Conservation (phyloP, 1,284 basidiomycete genomes). For the Leccinum cinnamomeum region DNA sequence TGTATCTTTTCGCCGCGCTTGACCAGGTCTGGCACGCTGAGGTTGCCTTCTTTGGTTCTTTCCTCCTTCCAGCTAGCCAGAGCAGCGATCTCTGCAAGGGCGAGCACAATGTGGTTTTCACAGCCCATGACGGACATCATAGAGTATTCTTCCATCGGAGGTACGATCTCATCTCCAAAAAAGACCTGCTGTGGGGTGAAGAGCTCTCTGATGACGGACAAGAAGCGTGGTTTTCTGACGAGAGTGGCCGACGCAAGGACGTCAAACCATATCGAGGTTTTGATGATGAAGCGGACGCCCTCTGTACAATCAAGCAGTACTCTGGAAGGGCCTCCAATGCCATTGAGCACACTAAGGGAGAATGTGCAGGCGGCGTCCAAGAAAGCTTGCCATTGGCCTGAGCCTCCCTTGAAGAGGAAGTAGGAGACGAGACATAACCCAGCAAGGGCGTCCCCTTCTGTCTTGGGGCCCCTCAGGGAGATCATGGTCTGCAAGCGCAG, state of each 20-base stretch:
- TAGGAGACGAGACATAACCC: conserved; percentile 71
- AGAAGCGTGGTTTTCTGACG: conserved; percentile 55
- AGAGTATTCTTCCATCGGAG: conserved; percentile 38
- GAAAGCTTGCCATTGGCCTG: conserved; percentile 66
- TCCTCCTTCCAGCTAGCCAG: conserved; percentile 65
- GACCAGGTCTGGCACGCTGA: conserved; percentile 61
- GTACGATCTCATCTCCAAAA: conserved; percentile 27
- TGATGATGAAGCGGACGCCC: conserved; percentile 66
- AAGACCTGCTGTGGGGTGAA: conserved; percentile 46
- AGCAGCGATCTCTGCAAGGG: conserved; percentile 69
- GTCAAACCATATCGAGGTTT: conserved; percentile 84
- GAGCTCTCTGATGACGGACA: conserved; percentile 54
- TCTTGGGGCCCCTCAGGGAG: conserved; percentile 31
- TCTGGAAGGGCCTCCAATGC: conserved; percentile 41
- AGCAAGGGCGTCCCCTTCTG: conserved; percentile 71
- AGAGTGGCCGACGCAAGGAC: conserved; percentile 75
- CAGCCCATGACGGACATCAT: conserved; percentile 86
- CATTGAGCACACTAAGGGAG: conserved; percentile 47
- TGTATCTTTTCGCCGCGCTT: conserved; percentile 55
- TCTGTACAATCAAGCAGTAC: conserved; percentile 48
- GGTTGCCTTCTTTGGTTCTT: conserved; percentile 39
- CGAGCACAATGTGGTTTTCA: conserved; percentile 74
- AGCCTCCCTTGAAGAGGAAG: conserved; percentile 72
- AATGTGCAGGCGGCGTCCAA: conserved; percentile 57
- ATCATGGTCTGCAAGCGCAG: conserved; percentile 29